Base-by-base conservation (phyloP, 2,329 filamentous ascomycete species). In the Fusarium sp. region DNA sequence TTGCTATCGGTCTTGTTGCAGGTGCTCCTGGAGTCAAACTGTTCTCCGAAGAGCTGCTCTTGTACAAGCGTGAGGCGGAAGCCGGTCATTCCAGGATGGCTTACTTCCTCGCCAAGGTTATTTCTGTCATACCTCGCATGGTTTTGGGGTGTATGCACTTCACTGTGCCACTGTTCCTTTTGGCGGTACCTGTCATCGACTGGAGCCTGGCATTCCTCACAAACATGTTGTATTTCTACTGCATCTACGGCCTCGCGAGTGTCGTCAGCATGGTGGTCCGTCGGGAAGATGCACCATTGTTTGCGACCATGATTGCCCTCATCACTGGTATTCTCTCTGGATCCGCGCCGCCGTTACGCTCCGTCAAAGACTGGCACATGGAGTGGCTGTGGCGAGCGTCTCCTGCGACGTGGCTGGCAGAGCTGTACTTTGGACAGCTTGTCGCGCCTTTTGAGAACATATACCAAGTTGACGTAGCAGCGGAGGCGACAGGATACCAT, bases 171-270 rank as follows among this genome's bases (percentile, higher is more conserved):
- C 76, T 87, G 15, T 78, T 83, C 37, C 66, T 87, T 2, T 79
- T 88, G 9, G 78, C 81, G 1, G 81, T 80, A 5, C 85, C 86
- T 2, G 76, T 83, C 22, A 86, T 87, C 19, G 71, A 73, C n/a
- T 89, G 82, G 77, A 72, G 75, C 22, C 73, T 79, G 11, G 83
- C 83, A 26, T 88, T 85, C 71, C 53, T 79, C 15, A 81, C 80
- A 8, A 88, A 88, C 56, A 69, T 87, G 45, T 62, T 83, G 11
- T 88, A 88, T 75, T 88, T 87, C 69, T 89, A 83, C 76, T 84
- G 83, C 69, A 84, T 88, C 50, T 88, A 87, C 71, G 85, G 86
- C 0, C 78, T 88, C 8, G 82, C 86, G 0, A 83, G 80, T 33
- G 76, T 79, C 30, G 74, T 88, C 17, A 84, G 81, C 57, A 87